Percentiles rank a stretch among this genome's conserved stretches.
These are phyloP conservation scores for Gorgonomyces haynaldii DNA, from an alignment of 192 early-diverging fungal genomes.

Conservation along the genomic window DNA sequence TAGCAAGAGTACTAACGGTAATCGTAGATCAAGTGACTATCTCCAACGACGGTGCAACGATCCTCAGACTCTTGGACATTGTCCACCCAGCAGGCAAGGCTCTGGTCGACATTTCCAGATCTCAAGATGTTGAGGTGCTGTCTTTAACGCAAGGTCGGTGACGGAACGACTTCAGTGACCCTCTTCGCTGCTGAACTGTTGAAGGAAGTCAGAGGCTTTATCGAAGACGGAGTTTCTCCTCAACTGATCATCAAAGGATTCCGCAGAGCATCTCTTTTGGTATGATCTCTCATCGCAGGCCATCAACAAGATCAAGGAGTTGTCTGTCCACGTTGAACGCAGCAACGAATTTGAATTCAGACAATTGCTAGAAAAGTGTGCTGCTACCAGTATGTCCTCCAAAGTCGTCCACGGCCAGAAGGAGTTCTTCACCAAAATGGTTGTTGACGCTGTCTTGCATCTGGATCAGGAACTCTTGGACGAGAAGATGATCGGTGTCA, in stretches of 20 bases:
- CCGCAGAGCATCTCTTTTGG: constrained; percentile 79
- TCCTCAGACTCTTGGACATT: constrained; percentile 94
- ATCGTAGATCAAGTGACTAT: constrained; percentile 75
- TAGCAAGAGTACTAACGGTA: constrained; percentile 49
- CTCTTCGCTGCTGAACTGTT: constrained; percentile 93
- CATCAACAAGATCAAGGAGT: constrained; percentile 84
- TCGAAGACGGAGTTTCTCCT: constrained; percentile 86
- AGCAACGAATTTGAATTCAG: constrained; percentile 75
- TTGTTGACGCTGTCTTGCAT: constrained; percentile 89
- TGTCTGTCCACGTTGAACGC: constrained; percentile 76
- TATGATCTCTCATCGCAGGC: constrained; percentile 38
- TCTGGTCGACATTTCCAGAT: constrained; percentile 92
- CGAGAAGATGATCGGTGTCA: constrained; percentile 96
- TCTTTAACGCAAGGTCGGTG: constrained; percentile 60
- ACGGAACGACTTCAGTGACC: constrained; percentile 96
- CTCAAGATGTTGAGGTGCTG: constrained; percentile 96
- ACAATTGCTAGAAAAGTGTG: constrained; percentile 84
- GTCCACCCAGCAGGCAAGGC: constrained; percentile 98
- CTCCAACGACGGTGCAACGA: constrained; percentile 98
- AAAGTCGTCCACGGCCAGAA: constrained; percentile 95
- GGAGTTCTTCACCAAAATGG: constrained; percentile 97
- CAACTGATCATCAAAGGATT: constrained; percentile 93
- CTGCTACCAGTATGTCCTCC: constrained; percentile 95
- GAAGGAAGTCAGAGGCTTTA: constrained; percentile 83
- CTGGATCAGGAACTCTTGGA: constrained; percentile 93